Conservation (phyloP, 805 yeast species). For the Spathaspora arborariae region DNA sequence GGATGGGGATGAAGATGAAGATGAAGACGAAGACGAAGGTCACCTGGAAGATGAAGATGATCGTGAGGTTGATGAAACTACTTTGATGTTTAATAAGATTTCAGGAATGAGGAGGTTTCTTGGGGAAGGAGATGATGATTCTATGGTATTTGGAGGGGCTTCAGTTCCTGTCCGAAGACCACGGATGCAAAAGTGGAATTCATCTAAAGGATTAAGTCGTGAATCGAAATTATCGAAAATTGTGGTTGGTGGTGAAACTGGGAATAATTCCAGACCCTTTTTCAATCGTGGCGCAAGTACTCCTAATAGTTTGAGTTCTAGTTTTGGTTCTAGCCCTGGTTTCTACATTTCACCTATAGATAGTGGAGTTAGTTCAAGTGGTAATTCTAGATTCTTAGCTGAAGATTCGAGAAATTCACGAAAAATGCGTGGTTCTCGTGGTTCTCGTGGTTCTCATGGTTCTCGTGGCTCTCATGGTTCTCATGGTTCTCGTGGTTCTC, state of each 20-base stretch:
- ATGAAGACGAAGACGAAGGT: not conserved
- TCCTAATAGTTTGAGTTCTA: not conserved
- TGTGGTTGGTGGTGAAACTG: not conserved
- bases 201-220: not conserved
- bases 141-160: not conserved
- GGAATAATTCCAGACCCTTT: not conserved
- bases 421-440: not conserved
- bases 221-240: conserved; percentile 1
- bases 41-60: conserved; percentile 1
- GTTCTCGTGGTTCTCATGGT: not conserved
- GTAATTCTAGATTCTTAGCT: not conserved
- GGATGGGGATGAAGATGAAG: conserved; percentile 10
- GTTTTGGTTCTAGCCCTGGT: not conserved
- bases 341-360: not conserved
- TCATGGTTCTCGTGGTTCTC: no score
- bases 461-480: no score
- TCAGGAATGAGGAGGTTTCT: not conserved
- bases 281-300: not conserved
- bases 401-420: not conserved
- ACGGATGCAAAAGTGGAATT: not conserved
- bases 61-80: not conserved
- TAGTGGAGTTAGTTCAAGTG: not conserved
- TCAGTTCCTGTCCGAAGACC: not conserved
- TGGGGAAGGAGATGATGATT: not conserved
- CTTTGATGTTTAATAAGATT: not conserved